Evolutionary conservation across 2,329 filamentous ascomycete species (phyloP), one percentile per base, ranked within the genome.

Genomic region (Aspergillus aculeatinus): DNA sequence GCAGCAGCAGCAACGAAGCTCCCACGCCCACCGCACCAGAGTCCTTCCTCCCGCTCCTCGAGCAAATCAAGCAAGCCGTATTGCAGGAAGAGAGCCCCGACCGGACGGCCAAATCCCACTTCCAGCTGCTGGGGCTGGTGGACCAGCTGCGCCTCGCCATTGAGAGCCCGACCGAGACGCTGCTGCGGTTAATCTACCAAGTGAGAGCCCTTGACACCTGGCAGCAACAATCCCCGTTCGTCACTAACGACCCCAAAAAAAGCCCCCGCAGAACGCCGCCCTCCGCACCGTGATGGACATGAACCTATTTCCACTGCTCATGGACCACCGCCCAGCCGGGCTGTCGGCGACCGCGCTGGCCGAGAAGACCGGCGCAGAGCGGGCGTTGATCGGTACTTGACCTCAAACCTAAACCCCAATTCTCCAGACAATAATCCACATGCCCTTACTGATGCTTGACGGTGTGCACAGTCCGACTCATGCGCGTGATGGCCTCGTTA

Each of bases 201-300:
- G 72, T 74, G 66, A n/a, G 42, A 27, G 2, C 27, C 7, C 6
- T 29, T 29, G 2, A 29, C 27, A 29, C 9, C 27, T 29, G 7
- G 7, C 27, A 4, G 4, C 14, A 35, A 12, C n/a, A 50, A n/a
- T 6, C 42, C 47, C 21, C 19, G 33, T n/a, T 44, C 7, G 9
- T 31, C 10, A 51, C 39, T 44, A 12, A 23, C 10, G 51, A 39
- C 23, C 25, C 27, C 14, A n/a, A 53, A 60, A 60, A n/a, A 44
- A 75, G 73, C 71, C 73, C 29, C 67, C 72, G 2, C 73, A 74
- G 56, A 73, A 71, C 66, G 70, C 72, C 5, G 70, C 72, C 0
- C 62, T 75, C 29, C 68, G 70, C 11, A 63, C 68, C 21, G 68
- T 71, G 12, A 63, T 75, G 19, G 73, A 74, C 50, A 51, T 73